phyloP scores from a whole-genome alignment of 495 filamentous ascomycete species.

The Saxophila tyrrhenica region DNA sequence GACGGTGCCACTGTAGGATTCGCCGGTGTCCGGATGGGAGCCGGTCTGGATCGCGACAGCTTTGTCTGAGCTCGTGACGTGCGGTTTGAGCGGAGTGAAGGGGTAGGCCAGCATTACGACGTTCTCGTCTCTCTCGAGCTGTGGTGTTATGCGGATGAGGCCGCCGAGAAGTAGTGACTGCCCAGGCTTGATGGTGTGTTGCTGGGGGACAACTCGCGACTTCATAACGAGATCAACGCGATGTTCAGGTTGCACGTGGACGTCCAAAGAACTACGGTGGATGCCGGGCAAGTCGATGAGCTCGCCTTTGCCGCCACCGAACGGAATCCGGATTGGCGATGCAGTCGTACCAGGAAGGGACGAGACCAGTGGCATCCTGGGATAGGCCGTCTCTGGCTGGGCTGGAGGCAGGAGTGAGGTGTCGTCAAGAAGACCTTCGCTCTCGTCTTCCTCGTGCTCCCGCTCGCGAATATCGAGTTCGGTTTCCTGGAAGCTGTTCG shows the following conservation, averaged over 20 bases:
- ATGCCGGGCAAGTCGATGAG: conserved; percentile 91
- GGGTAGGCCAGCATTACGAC: conserved; percentile 59
- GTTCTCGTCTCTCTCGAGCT: conserved; percentile 46
- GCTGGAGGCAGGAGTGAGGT: conserved; percentile 59
- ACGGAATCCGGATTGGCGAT: conserved; percentile 81
- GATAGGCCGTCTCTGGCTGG: conserved; percentile 58
- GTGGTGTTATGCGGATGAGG: conserved; percentile 76
- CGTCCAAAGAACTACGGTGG: conserved; percentile 55
- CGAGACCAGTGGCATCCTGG: conserved; percentile 72
- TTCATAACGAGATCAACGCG: conserved; percentile 65
- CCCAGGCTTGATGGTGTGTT: conserved; percentile 58
- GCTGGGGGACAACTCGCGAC: conserved; percentile 52
- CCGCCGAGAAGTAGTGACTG: conserved; percentile 77
- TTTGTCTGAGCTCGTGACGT: conserved; percentile 69
- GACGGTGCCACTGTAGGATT: conserved; percentile 48
- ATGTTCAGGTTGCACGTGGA: conserved; percentile 52
- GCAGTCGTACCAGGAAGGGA: conserved; percentile 86
- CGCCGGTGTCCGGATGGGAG: conserved; percentile 38
- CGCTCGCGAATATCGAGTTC: conserved; percentile 2
- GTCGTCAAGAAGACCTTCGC: conserved; percentile 11
- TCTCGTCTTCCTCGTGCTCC: neutral
- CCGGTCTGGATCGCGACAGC: conserved; percentile 37
- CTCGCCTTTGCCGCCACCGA: conserved; percentile 73
- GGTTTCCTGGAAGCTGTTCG: conserved; percentile 2
- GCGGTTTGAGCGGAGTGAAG: conserved; percentile 51